phyloP scores from a whole-genome alignment of 371 early-diverging fungal species.

The Syncephalastrum contaminatum region DNA sequence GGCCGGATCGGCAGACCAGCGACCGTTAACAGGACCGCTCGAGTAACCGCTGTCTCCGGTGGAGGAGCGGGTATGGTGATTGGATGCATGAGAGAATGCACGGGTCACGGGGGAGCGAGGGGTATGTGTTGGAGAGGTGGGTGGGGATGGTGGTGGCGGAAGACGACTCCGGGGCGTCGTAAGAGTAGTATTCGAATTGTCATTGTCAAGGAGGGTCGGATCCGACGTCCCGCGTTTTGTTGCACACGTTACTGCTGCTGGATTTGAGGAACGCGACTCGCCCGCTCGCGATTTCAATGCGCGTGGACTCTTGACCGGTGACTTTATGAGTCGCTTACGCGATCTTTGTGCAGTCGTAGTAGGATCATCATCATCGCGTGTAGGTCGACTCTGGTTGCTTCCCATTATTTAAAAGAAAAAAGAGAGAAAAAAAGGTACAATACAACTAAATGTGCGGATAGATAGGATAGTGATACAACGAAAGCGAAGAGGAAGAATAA shows the following conservation, averaged over 20 bases:
- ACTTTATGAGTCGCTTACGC: too few species aligned
- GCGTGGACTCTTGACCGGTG: too few species aligned
- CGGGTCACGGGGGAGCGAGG: too few species aligned
- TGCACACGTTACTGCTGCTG: slow-evolving; percentile 8
- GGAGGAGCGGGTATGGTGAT: too few species aligned
- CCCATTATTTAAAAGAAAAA: slow-evolving; percentile 10
- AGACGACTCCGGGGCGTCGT: slow-evolving; percentile 10
- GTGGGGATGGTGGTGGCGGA: background rate
- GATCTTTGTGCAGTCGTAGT: too few species aligned
- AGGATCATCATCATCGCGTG: too few species aligned
- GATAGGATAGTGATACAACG: slow-evolving; percentile 4
- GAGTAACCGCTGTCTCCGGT: slow-evolving; percentile 13
- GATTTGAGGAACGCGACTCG: too few species aligned
- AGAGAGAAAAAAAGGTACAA: background rate
- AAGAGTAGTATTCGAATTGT: slow-evolving; percentile 13
- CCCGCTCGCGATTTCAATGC: too few species aligned
- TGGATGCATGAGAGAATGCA: too few species aligned
- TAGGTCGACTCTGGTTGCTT: slow-evolving; percentile 12
- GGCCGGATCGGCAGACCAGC: slow-evolving; percentile 3
- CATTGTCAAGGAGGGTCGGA: slow-evolving; percentile 10
- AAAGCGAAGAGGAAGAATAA: slow-evolving; percentile 1
- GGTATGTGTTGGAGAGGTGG: too few species aligned
- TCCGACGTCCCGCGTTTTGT: slow-evolving; percentile 18
- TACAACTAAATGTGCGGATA: slow-evolving; percentile 1
- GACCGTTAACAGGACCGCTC: background rate